Base-by-base conservation (phyloP, 192 early-diverging fungal species). In the Podila minutissima region DNA sequence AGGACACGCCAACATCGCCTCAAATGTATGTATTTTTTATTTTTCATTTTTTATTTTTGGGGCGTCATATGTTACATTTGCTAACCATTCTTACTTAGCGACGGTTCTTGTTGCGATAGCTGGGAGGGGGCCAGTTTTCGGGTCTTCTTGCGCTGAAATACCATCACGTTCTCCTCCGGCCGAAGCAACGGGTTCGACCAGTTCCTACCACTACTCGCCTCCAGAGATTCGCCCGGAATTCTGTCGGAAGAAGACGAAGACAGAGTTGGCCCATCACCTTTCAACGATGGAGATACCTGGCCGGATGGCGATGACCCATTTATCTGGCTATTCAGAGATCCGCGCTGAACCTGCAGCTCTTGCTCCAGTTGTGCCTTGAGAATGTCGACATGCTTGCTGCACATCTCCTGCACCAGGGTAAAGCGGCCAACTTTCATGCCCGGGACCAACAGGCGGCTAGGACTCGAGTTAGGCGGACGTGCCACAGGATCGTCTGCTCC, bases 391-490 rank as follows among this genome's bases (percentile, higher is more conserved):
- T 79, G 69, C 26, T 49, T 66, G 8, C 64, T 71, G 59, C 75
- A 66, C 29, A 17, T 49, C 19, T 71, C 75, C 17, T 79, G 35
- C 13, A 79, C 75, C 11, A 79, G 38, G 0, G 75, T 79, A 55
- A 79, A 79, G 49, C 75, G 57, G 10, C 75, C 75, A 1, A 79
- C 69, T 50, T 79, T 79, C n/a, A 69, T 79, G 19, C 75, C 75
- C 8, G 75, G 75, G 9, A 64, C 35, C 22, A 79, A 79, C 29
- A 17, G 17, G 3, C 68, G 49, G 13, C 22, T 22, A 2, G 69
- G 60, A 24, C 28, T 59, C 2, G 61, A 63, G 32, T 72, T 64
- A 1, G 53, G 12, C 28, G 67, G 59, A 61, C 62, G 38, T 26
- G 31, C 35, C 35, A 37, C 29, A 58, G n/a, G 49, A 17, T 46